Percentiles rank a stretch among this genome's conserved stretches.
phyloP scores from a whole-genome alignment of 352 stramenopile species.

The Globisporangium middletonii region DNA sequence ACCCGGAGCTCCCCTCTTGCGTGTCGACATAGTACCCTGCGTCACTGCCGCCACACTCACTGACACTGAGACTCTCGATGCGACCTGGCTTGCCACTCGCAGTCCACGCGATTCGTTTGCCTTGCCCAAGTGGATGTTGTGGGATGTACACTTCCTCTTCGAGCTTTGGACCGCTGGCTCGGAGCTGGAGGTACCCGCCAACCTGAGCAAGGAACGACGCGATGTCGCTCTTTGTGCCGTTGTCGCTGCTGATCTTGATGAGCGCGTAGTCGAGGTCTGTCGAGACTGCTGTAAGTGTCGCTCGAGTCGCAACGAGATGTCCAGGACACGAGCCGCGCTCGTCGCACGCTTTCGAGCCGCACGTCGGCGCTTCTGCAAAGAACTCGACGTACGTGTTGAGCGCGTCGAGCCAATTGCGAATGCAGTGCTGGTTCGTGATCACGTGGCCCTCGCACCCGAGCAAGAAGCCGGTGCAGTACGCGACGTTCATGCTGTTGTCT shows the following conservation, averaged over 20 bases:
- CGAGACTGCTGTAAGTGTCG: constrained; percentile 32
- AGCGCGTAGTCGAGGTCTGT: constrained; percentile 37
- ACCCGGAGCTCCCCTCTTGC: constrained; percentile 61
- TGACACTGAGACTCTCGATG: constrained; percentile 28
- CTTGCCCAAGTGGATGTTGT: constrained; percentile 30
- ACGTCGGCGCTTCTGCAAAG: constrained; percentile 46
- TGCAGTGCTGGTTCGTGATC: constrained; percentile 80
- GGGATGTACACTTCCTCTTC: constrained; percentile 38
- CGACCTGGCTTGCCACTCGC: constrained; percentile 17
- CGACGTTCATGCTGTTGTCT: constrained; percentile 46
- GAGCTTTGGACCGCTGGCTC: constrained; percentile 21
- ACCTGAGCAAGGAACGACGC: constrained; percentile 27
- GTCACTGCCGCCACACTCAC: constrained; percentile 40
- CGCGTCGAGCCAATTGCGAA: constrained; percentile 49
- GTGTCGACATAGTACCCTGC: constrained; percentile 76
- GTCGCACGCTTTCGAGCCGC: constrained; percentile 20
- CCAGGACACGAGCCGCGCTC: constrained; percentile 42
- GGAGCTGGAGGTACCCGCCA: constrained; percentile 31
- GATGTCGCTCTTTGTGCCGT: constrained; percentile 23
- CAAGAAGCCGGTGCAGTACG: constrained; percentile 69
- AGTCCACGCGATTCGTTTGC: constrained; percentile 30
- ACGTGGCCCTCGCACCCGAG: constrained; percentile 72
- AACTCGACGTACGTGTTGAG: constrained; percentile 69
- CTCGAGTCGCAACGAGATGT: constrained; percentile 23
- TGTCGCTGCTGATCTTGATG: constrained; percentile 28